Evolutionary conservation across 345 rosid species (phyloP).

Genomic region (thale cress (Arabidopsis thaliana)): DNA sequence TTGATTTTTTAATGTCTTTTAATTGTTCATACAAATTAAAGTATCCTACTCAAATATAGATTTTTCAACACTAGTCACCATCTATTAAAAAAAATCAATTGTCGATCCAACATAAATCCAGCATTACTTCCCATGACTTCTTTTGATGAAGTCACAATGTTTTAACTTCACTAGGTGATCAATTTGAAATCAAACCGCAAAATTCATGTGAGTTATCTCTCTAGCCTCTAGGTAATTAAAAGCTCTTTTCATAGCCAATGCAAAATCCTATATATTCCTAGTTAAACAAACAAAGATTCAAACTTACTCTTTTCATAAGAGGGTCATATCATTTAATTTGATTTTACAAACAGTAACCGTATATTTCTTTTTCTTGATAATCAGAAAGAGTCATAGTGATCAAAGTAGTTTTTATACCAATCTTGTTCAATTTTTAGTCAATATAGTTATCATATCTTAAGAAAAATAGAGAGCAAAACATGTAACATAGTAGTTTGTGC

Average conservation of each 20-base stretch:
- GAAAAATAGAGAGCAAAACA: neutral
- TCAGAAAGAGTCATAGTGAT: neutral
- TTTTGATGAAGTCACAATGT: neutral
- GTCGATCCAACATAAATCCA: neutral
- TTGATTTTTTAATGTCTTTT: too few relatives aligned
- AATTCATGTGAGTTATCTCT: neutral
- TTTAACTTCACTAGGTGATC: neutral
- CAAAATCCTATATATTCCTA: neutral
- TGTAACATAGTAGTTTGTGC: too few relatives aligned
- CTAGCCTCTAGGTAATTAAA: neutral
- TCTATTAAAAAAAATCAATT: neutral
- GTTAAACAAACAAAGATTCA: neutral
- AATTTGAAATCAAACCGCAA: neutral
- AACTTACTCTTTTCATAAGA: neutral
- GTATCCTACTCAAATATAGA: neutral
- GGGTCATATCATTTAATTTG: neutral
- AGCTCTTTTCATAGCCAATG: neutral
- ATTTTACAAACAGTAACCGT: neutral
- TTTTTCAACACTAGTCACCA: neutral
- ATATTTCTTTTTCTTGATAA: neutral
- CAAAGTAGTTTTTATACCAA: neutral
- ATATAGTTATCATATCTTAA: too few relatives aligned
- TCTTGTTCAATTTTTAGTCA: neutral
- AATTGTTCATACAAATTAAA: neutral
- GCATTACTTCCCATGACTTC: neutral